Conservation (phyloP, 2,329 filamentous ascomycete species). For the Pseudohalonectria lignicola region DNA sequence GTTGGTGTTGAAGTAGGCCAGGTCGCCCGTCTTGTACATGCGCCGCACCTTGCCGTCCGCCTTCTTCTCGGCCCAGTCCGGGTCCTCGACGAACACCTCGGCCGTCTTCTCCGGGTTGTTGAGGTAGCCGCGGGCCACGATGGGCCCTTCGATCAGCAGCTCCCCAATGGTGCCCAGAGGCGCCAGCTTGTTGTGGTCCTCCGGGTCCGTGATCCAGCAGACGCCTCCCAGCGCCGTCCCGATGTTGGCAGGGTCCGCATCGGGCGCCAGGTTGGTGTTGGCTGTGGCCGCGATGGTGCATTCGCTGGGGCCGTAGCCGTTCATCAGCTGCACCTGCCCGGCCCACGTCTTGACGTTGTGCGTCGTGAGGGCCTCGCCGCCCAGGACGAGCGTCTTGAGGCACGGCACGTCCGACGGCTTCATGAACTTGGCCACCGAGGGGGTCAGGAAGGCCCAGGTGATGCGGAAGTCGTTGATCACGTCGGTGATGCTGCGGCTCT, state of each 20-base stretch:
- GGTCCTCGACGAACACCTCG: neutral
- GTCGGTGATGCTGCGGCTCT: neutral
- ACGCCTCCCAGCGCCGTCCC: neutral
- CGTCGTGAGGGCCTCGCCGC: constrained; percentile 8
- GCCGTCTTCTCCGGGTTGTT: neutral
- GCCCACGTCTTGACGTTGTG: neutral
- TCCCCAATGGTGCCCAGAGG: neutral
- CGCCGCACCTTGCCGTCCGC: neutral
- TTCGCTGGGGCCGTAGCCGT: constrained; percentile 21
- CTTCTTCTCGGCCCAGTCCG: neutral
- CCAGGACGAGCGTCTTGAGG: constrained; percentile 19
- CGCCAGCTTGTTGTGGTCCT: no score
- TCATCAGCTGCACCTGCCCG: constrained; percentile 5
- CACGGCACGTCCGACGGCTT: neutral
- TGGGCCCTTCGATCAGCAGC: constrained; percentile 1
- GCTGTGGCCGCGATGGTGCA: constrained; percentile 4
- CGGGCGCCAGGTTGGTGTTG: neutral
- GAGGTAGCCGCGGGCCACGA: neutral
- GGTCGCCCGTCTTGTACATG: constrained; percentile 4
- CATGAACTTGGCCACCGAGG: neutral
- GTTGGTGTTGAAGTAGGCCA: neutral
- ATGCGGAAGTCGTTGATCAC: constrained; percentile 1
- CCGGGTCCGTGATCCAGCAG: neutral
- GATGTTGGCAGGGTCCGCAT: neutral
- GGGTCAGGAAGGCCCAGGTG: neutral